Percentiles rank a stretch among this genome's conserved stretches.
Evolutionary conservation across 2,329 filamentous ascomycete genomes (phyloP).

Genomic region (Tolypocladium nubicola): DNA sequence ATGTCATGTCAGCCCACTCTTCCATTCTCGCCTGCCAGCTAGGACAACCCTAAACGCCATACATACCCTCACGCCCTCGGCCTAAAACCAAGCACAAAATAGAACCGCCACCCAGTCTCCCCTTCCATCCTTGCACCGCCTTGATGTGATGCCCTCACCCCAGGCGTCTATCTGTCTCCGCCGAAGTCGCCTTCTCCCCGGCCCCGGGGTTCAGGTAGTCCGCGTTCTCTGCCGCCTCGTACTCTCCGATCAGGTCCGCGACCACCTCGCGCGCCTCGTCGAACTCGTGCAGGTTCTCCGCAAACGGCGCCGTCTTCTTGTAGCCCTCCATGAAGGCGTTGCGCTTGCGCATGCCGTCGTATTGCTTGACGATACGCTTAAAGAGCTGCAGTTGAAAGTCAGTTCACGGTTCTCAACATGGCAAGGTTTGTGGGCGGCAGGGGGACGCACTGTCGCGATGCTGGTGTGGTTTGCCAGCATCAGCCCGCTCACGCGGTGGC

Average conservation of each 20-base stretch:
- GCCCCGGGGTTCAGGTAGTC: constrained; percentile 76
- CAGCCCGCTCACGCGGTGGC: constrained; percentile 85
- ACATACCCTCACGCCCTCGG: background rate
- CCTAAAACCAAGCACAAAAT: background rate
- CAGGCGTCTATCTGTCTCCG: constrained; percentile 41
- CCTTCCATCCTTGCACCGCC: background rate
- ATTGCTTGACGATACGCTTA: constrained; percentile 85
- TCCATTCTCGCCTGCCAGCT: background rate
- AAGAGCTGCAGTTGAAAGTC: constrained; percentile 49
- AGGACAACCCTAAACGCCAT: background rate
- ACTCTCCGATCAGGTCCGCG: constrained; percentile 82
- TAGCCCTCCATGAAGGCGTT: constrained; percentile 96
- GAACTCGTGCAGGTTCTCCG: constrained; percentile 86
- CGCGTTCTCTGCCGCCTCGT: constrained; percentile 85
- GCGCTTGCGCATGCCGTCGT: constrained; percentile 87
- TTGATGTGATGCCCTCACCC: constrained; percentile 15
- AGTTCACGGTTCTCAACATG: background rate
- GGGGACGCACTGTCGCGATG: constrained; percentile 66
- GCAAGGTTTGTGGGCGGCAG: background rate
- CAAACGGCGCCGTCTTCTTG: constrained; percentile 89
- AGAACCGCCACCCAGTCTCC: background rate
- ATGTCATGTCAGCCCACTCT: background rate
- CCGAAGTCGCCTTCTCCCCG: constrained; percentile 40
- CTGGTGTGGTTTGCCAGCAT: constrained; percentile 99
- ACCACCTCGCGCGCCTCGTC: constrained; percentile 92